Conservation (phyloP, 371 early-diverging fungal genomes). For the Nematocida sp. region DNA sequence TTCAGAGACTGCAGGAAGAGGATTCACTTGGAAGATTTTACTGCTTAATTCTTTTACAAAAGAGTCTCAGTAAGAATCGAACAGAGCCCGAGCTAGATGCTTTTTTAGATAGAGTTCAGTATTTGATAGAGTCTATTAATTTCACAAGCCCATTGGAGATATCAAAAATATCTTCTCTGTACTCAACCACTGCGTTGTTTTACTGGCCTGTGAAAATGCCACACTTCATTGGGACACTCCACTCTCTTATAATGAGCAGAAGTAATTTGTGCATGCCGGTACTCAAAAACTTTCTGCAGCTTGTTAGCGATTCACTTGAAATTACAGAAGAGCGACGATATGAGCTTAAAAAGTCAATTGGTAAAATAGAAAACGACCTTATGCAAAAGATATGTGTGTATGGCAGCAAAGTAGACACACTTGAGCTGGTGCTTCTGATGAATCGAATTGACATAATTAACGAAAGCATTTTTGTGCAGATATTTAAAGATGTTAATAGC, state of each 20-base stretch:
- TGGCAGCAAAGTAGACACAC: neutral
- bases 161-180: constrained; percentile 36
- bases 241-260: constrained; percentile 38
- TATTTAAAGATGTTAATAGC: constrained; percentile 7
- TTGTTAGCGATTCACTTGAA: constrained; percentile 62
- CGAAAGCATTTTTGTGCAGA: neutral
- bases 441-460: constrained; percentile 20
- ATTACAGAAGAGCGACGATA: constrained; percentile 68
- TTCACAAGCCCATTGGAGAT: constrained; percentile 8
- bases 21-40: constrained; percentile 48
- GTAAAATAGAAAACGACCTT: constrained; percentile 49
- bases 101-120: constrained; percentile 28
- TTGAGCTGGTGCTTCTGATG: constrained; percentile 27
- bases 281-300: constrained; percentile 63
- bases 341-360: constrained; percentile 67
- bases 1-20: constrained; percentile 27
- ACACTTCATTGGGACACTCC: constrained; percentile 61
- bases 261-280: constrained; percentile 57
- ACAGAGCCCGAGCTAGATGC: constrained; percentile 32
- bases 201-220: constrained; percentile 67
- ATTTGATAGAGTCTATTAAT: constrained; percentile 2
- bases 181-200: constrained; percentile 64
- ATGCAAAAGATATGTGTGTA: constrained; percentile 23
- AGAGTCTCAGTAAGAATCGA: constrained; percentile 2
- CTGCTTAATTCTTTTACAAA: constrained; percentile 47